Percentiles rank a stretch among this genome's conserved stretches.
These are phyloP conservation scores for Xerocomus spinulosus DNA, from an alignment of 768 basidiomycete genomes.

Conservation along the genomic window DNA sequence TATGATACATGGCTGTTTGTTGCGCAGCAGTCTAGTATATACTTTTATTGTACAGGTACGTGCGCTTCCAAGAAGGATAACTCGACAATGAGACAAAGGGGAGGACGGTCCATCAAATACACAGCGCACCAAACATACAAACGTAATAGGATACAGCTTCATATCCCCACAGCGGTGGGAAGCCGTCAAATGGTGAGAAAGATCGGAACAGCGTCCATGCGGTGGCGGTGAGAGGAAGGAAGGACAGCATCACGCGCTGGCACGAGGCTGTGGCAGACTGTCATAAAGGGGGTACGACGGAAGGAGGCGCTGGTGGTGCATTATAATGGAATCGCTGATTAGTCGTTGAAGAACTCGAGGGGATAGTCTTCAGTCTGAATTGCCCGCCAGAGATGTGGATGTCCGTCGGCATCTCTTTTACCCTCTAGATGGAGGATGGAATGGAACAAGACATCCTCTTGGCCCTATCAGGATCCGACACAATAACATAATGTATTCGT, in stretches of 20 bases:
- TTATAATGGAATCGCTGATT: not conserved
- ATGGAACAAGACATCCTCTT: constrained; percentile 64
- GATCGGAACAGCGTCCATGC: constrained; percentile 6
- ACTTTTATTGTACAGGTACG: not conserved
- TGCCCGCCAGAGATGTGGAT: constrained; percentile 57
- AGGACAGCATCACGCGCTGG: constrained; percentile 1
- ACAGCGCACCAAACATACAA: constrained; percentile 1
- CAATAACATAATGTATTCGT: not conserved
- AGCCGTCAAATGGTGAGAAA: not conserved
- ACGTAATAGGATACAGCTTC: constrained; percentile 5
- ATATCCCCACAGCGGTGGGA: constrained; percentile 8
- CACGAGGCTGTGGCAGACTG: constrained; percentile 14
- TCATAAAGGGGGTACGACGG: constrained; percentile 5
- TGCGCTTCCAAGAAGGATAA: too few relatives aligned
- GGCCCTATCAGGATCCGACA: constrained; percentile 50
- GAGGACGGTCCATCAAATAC: not conserved
- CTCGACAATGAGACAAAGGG: not conserved
- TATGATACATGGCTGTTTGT: not conserved
- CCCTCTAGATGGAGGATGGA: constrained; percentile 63
- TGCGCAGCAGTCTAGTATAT: too few relatives aligned
- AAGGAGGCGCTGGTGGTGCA: not conserved
- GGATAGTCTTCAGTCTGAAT: constrained; percentile 56
- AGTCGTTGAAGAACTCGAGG: constrained; percentile 36
- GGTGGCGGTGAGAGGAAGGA: constrained; percentile 1
- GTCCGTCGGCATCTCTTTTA: constrained; percentile 40